phyloP scores from a whole-genome alignment of 371 early-diverging fungal species.

The Mucor circinelloides region DNA sequence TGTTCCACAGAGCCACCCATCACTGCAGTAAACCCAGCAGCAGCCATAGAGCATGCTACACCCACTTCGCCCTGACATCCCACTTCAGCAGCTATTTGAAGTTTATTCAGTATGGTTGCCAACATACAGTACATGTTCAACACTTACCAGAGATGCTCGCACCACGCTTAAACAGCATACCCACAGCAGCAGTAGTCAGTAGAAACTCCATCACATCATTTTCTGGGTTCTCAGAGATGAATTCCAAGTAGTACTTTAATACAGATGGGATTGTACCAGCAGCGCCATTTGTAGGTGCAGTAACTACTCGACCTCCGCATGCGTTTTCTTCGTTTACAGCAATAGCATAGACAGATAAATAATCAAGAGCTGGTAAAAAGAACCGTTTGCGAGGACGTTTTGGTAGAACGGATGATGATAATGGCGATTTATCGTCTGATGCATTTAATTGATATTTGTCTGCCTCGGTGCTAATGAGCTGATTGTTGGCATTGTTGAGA shows the following conservation, averaged over 20 bases:
- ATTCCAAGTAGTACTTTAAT: slow-evolving; percentile 92
- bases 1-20: slow-evolving; percentile 93
- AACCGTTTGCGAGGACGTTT: slow-evolving; percentile 44
- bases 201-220: slow-evolving; percentile 90
- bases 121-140: background rate
- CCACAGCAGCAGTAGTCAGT: slow-evolving; percentile 90
- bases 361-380: slow-evolving; percentile 77
- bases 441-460: background rate
- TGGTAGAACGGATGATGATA: slow-evolving; percentile 35
- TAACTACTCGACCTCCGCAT: slow-evolving; percentile 91
- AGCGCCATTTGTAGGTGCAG: slow-evolving; percentile 94
- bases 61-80: slow-evolving; percentile 90
- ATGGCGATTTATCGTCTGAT: slow-evolving; percentile 15
- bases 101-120: background rate
- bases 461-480: background rate
- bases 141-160: slow-evolving; percentile 73
- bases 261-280: slow-evolving; percentile 92
- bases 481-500: background rate
- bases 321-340: slow-evolving; percentile 98
- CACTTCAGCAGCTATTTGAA: slow-evolving; percentile 83
- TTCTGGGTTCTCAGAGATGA: slow-evolving; percentile 85
- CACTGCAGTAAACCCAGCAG: slow-evolving; percentile 92
- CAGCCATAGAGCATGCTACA: slow-evolving; percentile 95
- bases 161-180: slow-evolving; percentile 94
- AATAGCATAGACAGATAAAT: slow-evolving; percentile 91